These are phyloP conservation scores for Cicer cuneatum DNA, from an alignment of 306 rosid genomes.

Conservation along the genomic window DNA sequence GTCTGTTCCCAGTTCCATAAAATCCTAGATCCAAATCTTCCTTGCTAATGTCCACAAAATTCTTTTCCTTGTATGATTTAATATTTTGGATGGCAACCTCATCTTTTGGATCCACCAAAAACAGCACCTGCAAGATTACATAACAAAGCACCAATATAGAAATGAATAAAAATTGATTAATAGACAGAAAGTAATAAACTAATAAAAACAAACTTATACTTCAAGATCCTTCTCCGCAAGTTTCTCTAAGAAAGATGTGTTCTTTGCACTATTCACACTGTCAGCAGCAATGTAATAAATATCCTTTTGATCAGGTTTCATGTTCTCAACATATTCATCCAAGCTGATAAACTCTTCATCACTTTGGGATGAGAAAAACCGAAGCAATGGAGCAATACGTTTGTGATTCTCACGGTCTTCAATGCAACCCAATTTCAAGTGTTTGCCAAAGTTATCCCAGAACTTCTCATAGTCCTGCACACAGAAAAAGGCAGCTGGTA, in stretches of 20 bases:
- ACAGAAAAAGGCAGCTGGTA: conserved; percentile 31
- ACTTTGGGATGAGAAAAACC: conserved; percentile 93
- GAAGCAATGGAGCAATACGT: conserved; percentile 92
- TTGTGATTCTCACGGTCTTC: conserved; percentile 98
- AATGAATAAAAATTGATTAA: background rate
- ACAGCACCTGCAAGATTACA: conserved; percentile 69
- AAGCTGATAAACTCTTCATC: conserved; percentile 81
- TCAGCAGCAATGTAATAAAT: conserved; percentile 89
- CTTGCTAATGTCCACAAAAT: conserved; percentile 95
- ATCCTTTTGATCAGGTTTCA: conserved; percentile 96
- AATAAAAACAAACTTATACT: conserved; percentile 50
- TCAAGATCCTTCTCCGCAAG: conserved; percentile 81
- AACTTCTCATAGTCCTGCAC: conserved; percentile 91
- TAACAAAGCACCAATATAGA: conserved; percentile 29
- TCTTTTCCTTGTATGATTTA: conserved; percentile 87
- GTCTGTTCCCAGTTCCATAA: too few relatives aligned
- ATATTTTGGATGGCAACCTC: conserved; percentile 96
- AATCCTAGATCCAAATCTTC: conserved; percentile 97
- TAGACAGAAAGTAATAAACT: background rate
- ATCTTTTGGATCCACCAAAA: conserved; percentile 92
- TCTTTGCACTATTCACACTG: conserved; percentile 91
- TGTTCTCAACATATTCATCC: conserved; percentile 95
- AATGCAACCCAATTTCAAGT: conserved; percentile 93
- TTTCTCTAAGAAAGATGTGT: conserved; percentile 93
- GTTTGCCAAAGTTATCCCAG: conserved; percentile 95